Evolutionary conservation across 164 flowering plant species (phyloP), one percentile per base, ranked within the genome.

Genomic region (Tetrastigma voinierianum): DNA sequence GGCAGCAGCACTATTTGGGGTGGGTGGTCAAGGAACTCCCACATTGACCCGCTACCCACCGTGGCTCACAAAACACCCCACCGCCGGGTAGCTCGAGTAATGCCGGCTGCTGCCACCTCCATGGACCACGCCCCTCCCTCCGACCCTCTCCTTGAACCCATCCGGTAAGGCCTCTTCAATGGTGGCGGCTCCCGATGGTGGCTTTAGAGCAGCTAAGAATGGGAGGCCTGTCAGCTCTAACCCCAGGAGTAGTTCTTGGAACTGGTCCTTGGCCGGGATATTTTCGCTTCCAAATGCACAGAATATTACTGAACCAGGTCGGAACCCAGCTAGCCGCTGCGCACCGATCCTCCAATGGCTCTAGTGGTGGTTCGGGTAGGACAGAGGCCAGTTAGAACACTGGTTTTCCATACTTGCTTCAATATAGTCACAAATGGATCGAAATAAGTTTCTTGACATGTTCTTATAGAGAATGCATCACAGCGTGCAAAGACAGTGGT

Each of bases 1-100:
- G 89, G 89, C 46, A 87, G 19, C 51, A 82, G 67, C 58, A 87
- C 84, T 24, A 85, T 20, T 32, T 82, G 85, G 19, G 78, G 76
- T n/a, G n/a, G n/a, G n/a, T n/a, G n/a, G n/a, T n/a, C n/a, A n/a
- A n/a, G n/a, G n/a, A n/a, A n/a, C n/a, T n/a, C n/a, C n/a, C n/a
- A n/a, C n/a, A n/a, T n/a, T n/a, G n/a, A n/a, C n/a, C n/a, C n/a
- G n/a, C n/a, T n/a, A n/a, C n/a, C n/a, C n/a, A n/a, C n/a, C n/a
- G n/a, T n/a, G n/a, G n/a, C n/a, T n/a, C n/a, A n/a, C n/a, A n/a
- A n/a, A n/a, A 61, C 89, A 85, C 16, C 91, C 84, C 3, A 85
- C 76, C 0, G 80, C 70, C 1, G 78, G 74, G 70, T 84, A 88
- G 3, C 43, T 62, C 57, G n/a, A 85, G 20, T 0, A 83, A 73